These are phyloP conservation scores for Pleurotus tuoliensis DNA, from an alignment of 768 basidiomycete species.

Conservation along the genomic window DNA sequence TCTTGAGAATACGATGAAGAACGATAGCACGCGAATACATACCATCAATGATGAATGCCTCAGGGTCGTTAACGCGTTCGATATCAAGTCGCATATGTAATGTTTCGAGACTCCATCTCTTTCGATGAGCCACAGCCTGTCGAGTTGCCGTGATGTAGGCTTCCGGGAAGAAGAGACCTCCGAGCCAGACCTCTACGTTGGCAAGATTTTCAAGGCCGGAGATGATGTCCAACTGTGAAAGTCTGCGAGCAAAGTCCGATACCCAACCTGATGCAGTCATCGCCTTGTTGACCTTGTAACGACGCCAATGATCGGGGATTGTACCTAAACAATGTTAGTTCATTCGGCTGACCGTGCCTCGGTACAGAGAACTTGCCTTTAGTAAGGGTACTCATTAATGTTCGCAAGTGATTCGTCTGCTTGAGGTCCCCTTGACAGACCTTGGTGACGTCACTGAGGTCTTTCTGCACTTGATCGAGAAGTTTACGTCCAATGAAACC, in stretches of 20 bases:
- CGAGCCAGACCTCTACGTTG: slow-evolving; percentile 85
- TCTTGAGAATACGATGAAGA: slow-evolving; percentile 9
- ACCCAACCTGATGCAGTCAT: slow-evolving; percentile 88
- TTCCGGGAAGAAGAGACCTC: slow-evolving; percentile 94
- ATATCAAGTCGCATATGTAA: slow-evolving; percentile 77
- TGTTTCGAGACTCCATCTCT: slow-evolving; percentile 91
- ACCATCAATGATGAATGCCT: slow-evolving; percentile 89
- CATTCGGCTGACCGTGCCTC: slow-evolving; percentile 10
- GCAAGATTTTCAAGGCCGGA: slow-evolving; percentile 57
- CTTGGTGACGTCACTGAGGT: slow-evolving; percentile 76
- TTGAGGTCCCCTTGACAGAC: slow-evolving; percentile 87
- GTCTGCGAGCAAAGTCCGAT: slow-evolving; percentile 70
- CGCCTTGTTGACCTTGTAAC: slow-evolving; percentile 81
- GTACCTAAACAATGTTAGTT: slow-evolving; percentile 49
- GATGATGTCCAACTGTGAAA: slow-evolving; percentile 80
- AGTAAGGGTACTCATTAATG: slow-evolving; percentile 82
- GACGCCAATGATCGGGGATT: slow-evolving; percentile 83
- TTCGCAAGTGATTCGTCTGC: slow-evolving; percentile 95
- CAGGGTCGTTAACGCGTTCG: slow-evolving; percentile 72
- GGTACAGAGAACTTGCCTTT: slow-evolving; percentile 56
- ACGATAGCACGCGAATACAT: slow-evolving; percentile 21
- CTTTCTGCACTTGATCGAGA: slow-evolving; percentile 73
- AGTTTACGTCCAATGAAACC: slow-evolving; percentile 76
- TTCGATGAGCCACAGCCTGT: slow-evolving; percentile 92
- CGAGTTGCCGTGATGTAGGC: slow-evolving; percentile 95